These are phyloP conservation scores for Solanum chmielewskii DNA, from an alignment of 257 asterid species.

Conservation along the genomic window DNA sequence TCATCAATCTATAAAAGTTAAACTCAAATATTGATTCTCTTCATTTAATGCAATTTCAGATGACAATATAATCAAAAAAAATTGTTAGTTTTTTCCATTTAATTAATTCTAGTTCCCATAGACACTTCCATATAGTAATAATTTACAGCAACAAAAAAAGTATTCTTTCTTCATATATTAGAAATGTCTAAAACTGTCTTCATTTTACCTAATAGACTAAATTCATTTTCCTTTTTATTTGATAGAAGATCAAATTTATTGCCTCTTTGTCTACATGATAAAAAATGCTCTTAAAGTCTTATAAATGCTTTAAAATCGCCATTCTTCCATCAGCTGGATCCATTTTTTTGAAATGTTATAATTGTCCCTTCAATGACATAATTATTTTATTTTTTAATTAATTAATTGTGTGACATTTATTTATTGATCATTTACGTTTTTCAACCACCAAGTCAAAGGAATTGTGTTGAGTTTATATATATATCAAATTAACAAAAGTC, in stretches of 20 bases:
- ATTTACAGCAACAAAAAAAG: background rate
- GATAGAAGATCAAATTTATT: background rate
- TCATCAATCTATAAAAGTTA: background rate
- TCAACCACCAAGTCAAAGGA: background rate
- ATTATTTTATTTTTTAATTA: background rate
- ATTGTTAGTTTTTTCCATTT: background rate
- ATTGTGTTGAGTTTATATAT: background rate
- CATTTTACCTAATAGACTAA: background rate
- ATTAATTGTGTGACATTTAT: background rate
- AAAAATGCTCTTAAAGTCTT: background rate
- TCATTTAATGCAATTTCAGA: background rate
- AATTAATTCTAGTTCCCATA: background rate
- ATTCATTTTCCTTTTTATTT: background rate
- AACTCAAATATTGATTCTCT: background rate
- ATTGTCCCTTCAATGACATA: background rate
- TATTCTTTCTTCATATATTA: background rate
- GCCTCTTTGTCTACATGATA: background rate
- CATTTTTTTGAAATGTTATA: background rate
- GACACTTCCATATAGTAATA: background rate
- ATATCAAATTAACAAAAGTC: background rate
- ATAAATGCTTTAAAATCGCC: background rate
- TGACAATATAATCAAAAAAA: background rate
- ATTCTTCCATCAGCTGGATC: background rate
- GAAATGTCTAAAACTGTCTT: background rate
- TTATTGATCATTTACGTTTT: background rate